Conservation (phyloP, 2,329 filamentous ascomycete species). For the Chaetomiaceae sp. region DNA sequence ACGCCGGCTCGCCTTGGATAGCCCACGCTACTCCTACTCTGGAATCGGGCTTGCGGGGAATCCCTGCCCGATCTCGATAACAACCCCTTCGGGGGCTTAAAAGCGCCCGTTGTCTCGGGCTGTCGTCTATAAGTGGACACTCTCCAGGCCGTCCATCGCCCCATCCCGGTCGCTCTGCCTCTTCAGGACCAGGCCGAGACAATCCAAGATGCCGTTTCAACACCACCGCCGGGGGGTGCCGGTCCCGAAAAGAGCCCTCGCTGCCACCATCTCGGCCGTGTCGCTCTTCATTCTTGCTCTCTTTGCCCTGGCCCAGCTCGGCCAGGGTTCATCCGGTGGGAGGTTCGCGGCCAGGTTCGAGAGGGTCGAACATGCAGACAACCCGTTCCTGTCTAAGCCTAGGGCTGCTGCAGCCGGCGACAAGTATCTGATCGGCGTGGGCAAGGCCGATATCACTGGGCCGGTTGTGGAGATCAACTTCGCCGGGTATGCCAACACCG, state of each 20-base stretch:
- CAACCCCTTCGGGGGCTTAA: not conserved
- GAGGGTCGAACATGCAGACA: slow-evolving; percentile 21
- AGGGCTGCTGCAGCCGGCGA: slow-evolving; percentile 31
- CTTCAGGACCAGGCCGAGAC: not conserved
- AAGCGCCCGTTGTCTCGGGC: not conserved
- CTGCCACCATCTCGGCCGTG: slow-evolving; percentile 27
- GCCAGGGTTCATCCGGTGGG: slow-evolving; percentile 2
- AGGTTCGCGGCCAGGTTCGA: slow-evolving; percentile 18
- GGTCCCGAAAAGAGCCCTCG: slow-evolving; percentile 10
- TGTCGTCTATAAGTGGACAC: not conserved
- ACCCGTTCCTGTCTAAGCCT: slow-evolving; percentile 14
- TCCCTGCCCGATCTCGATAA: not conserved
- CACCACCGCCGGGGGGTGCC: slow-evolving; percentile 3
- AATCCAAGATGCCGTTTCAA: slow-evolving; percentile 12
- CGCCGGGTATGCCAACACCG: slow-evolving; percentile 79
- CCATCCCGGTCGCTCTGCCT: too few relatives aligned
- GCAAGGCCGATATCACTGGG: slow-evolving; percentile 55
- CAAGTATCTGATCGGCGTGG: slow-evolving; percentile 48
- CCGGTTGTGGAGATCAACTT: slow-evolving; percentile 86
- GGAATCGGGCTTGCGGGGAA: slow-evolving; percentile 1
- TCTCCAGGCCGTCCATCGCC: not conserved
- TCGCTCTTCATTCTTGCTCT: slow-evolving; percentile 35
- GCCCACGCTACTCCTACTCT: not conserved
- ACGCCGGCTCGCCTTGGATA: too few relatives aligned
- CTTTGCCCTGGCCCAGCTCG: slow-evolving; percentile 29